Evolutionary conservation across 1,139 yeast genomes (phyloP).

Genomic region (Komagataea norvegica): DNA sequence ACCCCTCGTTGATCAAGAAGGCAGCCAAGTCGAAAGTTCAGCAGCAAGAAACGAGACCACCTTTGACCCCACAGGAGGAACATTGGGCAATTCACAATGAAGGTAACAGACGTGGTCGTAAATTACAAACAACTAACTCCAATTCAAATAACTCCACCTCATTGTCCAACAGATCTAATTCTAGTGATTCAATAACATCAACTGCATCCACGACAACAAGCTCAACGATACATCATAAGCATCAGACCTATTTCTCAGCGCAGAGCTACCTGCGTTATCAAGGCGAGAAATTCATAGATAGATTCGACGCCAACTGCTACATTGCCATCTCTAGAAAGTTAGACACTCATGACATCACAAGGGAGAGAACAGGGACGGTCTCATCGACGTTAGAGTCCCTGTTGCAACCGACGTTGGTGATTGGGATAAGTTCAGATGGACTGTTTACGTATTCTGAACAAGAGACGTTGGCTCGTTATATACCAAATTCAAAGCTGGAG

Average conservation of each 20-base stretch:
- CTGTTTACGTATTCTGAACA: conserved; percentile 90
- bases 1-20: conserved; percentile 41
- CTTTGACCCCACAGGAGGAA: conserved; percentile 41
- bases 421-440: conserved; percentile 91
- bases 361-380: conserved; percentile 53
- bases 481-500: conserved; percentile 65
- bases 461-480: conserved; percentile 68
- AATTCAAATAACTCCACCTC: conserved; percentile 17
- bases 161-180: conserved; percentile 19
- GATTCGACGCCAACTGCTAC: conserved; percentile 96
- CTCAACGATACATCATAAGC: conserved; percentile 18
- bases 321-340: conserved; percentile 88
- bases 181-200: conserved; percentile 11
- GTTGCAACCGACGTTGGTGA: conserved; percentile 69
- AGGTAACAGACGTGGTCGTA: conserved; percentile 40
- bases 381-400: conserved; percentile 53
- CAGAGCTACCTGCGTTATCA: conserved; percentile 92
- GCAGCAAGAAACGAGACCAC: conserved; percentile 24
- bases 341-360: conserved; percentile 89
- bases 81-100: conserved; percentile 64
- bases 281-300: conserved; percentile 78
- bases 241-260: conserved; percentile 90
- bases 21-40: conserved; percentile 28
- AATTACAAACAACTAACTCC: conserved; percentile 8
- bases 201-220: conserved; percentile 27